These are phyloP conservation scores for Salix purpurea DNA, from an alignment of 345 rosid genomes.

Conservation along the genomic window DNA sequence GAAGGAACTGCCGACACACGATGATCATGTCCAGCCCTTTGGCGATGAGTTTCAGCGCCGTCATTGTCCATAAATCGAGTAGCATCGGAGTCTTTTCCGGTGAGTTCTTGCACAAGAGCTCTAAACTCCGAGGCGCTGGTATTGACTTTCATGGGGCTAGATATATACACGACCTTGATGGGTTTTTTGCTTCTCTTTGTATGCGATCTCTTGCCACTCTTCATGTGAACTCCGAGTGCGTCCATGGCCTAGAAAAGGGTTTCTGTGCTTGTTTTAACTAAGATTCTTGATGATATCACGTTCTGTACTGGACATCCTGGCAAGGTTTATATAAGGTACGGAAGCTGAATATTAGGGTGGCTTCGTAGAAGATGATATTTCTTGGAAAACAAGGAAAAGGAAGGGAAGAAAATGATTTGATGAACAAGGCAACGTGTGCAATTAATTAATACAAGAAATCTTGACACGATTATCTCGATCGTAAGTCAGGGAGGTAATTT, in stretches of 20 bases:
- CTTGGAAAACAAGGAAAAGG: background rate
- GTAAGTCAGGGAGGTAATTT: conserved; percentile 8
- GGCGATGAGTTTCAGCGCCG: background rate
- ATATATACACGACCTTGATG: conserved; percentile 75
- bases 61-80: conserved; percentile 25
- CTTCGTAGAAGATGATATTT: background rate
- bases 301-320: background rate
- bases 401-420: background rate
- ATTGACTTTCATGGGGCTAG: conserved; percentile 70
- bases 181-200: conserved; percentile 25
- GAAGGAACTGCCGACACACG: background rate
- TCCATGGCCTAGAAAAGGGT: conserved; percentile 17
- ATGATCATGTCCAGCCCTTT: background rate
- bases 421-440: background rate
- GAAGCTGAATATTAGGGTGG: background rate
- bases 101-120: conserved; percentile 79
- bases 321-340: conserved; percentile 12
- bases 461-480: background rate
- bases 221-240: conserved; percentile 23
- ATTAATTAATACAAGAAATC: background rate
- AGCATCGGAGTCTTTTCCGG: conserved; percentile 74
- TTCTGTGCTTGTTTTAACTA: background rate
- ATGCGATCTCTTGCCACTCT: background rate
- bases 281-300: background rate
- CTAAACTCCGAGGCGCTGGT: conserved; percentile 70